Conservation (phyloP, 2,329 filamentous ascomycete species). For the Aspergillus sergii region DNA sequence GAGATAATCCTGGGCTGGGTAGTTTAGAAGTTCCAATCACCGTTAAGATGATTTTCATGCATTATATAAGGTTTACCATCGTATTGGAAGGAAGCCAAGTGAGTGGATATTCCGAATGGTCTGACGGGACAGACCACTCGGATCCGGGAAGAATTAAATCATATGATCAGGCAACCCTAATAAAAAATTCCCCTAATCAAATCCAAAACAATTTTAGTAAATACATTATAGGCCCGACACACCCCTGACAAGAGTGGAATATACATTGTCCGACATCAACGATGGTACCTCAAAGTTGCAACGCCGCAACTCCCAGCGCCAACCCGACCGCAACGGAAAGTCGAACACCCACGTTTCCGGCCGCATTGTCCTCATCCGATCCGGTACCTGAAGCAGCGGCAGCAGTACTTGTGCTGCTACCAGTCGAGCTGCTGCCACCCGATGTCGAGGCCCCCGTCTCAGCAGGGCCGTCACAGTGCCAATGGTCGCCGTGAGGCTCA, state of each 20-base stretch:
- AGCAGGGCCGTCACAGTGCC: slow-evolving; percentile 20
- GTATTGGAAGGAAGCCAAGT: neutral
- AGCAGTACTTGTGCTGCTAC: slow-evolving; percentile 9
- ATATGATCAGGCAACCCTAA: slow-evolving; percentile 14
- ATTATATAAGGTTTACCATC: neutral
- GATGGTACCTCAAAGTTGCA: slow-evolving; percentile 7
- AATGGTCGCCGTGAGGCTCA: slow-evolving; percentile 23
- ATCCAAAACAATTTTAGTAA: neutral
- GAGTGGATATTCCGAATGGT: slow-evolving; percentile 20
- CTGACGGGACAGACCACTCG: slow-evolving; percentile 26
- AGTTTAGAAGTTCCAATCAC: neutral
- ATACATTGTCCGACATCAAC: neutral
- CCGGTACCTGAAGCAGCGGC: slow-evolving; percentile 11
- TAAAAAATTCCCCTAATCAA: neutral
- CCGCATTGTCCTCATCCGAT: slow-evolving; percentile 10
- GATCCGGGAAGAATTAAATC: slow-evolving; percentile 13
- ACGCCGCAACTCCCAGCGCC: slow-evolving; percentile 17
- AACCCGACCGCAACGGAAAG: slow-evolving; percentile 14
- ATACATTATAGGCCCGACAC: neutral
- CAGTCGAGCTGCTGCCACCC: neutral
- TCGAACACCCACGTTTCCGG: slow-evolving; percentile 11
- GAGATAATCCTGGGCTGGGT: neutral
- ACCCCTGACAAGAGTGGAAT: neutral
- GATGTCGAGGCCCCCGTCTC: slow-evolving; percentile 13
- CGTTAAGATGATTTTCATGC: neutral